phyloP scores from a whole-genome alignment of 768 basidiomycete species.

The Boletus vinaceobasis region DNA sequence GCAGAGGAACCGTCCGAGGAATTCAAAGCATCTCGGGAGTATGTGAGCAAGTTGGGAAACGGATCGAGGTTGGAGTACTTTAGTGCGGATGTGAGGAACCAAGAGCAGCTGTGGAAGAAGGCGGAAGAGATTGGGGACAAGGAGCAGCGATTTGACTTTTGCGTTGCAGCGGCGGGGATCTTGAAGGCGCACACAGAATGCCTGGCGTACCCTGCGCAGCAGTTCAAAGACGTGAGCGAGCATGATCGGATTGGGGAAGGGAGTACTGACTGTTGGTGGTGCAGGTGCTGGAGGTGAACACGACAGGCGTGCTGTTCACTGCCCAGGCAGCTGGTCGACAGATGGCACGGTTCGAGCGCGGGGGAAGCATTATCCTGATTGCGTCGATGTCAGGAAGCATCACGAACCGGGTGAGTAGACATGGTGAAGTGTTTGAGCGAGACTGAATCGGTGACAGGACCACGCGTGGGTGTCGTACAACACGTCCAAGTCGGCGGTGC shows the following conservation, averaged over 20 bases:
- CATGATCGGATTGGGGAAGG: no score
- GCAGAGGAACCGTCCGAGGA: conserved; percentile 53
- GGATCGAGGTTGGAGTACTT: conserved; percentile 56
- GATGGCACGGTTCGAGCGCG: conserved; percentile 47
- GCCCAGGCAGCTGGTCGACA: conserved; percentile 59
- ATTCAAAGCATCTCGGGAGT: conserved; percentile 52
- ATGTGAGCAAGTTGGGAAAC: conserved; percentile 45
- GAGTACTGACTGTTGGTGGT: background rate
- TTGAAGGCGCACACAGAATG: conserved; percentile 58
- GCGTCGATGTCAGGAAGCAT: conserved; percentile 66
- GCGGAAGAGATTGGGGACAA: conserved; percentile 59
- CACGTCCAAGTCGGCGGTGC: conserved; percentile 70
- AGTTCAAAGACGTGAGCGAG: conserved; percentile 56
- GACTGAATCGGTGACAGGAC: conserved; percentile 41
- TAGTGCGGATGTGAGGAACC: conserved; percentile 61
- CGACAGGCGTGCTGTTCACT: conserved; percentile 57
- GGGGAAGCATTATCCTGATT: conserved; percentile 56
- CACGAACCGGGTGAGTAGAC: conserved; percentile 56
- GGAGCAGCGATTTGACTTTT: conserved; percentile 72
- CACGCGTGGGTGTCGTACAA: conserved; percentile 78
- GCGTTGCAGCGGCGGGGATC: conserved; percentile 76
- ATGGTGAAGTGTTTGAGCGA: background rate
- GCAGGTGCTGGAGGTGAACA: conserved; percentile 65
- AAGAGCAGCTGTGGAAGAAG: conserved; percentile 53
- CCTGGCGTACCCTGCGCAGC: conserved; percentile 59